Base-by-base conservation (phyloP, 306 rosid species). In the Lathyrus sativus region DNA sequence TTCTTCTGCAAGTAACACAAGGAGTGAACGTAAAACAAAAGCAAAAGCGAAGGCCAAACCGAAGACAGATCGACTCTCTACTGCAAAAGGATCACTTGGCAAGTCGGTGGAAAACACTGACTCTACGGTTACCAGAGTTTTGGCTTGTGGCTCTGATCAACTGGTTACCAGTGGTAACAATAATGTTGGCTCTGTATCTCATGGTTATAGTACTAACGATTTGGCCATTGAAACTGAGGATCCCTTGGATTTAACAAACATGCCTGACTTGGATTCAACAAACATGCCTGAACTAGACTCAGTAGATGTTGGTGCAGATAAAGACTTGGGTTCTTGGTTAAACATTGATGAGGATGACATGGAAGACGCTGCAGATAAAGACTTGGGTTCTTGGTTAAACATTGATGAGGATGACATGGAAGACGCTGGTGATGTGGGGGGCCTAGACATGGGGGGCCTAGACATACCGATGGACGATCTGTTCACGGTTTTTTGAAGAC, bases 401-500 rank as follows among this genome's bases (percentile, higher is more conserved):
- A 70, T 87, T 74, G 95, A 85, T 39, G 91, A 81, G 13, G 96
- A 84, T 33, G 85, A 75, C 44, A 73, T 86, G 55, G 88, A 84
- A 76, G 98, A 50, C 4, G 17, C 83, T 26, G 71, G 74, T 65
- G 89, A 84, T 74, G 62, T 70, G 0, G 67, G 71, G 46, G 96
- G 95, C 80, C 84, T 86, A 15, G 92, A 81, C 59, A 88, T 89
- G 0, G 67, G 71, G 46, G 96, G 95, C 80, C 84, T 86, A 15
- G 92, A 81, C 59, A 88, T 89, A 79, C 98, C 96, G 48, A 86
- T 89, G 98, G 98, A 89, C 65, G 98, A 92, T 74, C 87, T 92
- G 68, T 83, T 90, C 70, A 78, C 87, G 86, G 13, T 79, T 73
- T 54, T 74, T 31, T 92, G 93, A 85, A 76, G 80, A 65, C 55